phyloP scores from a whole-genome alignment of 495 filamentous ascomycete species.

The Aspergillus baeticus region DNA sequence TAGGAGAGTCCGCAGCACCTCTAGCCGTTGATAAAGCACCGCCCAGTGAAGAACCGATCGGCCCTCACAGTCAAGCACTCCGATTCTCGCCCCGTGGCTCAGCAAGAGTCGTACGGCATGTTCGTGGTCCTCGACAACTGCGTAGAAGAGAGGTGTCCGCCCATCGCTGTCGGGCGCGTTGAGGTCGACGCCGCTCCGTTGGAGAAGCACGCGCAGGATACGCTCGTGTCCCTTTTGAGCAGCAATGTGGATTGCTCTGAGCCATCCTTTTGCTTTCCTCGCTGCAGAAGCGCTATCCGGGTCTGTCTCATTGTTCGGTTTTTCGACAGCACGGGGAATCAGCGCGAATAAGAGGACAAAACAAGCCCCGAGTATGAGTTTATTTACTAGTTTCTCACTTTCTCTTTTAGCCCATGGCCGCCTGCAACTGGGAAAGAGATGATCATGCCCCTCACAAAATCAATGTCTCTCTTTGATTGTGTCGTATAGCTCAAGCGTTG shows the following conservation, averaged over 20 bases:
- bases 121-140: background rate
- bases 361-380: too few species aligned
- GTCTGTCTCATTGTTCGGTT: too few species aligned
- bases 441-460: too few species aligned
- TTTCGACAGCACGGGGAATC: too few species aligned
- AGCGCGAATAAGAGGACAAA: too few species aligned
- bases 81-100: background rate
- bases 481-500: too few species aligned
- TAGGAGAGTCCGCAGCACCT: background rate
- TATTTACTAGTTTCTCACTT: too few species aligned
- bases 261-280: slow-evolving; percentile 5
- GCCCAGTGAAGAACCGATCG: slow-evolving; percentile 9
- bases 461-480: too few species aligned
- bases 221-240: slow-evolving; percentile 9
- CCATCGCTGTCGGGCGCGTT: slow-evolving; percentile 6
- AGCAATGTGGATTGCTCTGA: slow-evolving; percentile 1
- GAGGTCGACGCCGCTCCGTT: background rate
- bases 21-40: background rate
- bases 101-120: slow-evolving; percentile 1
- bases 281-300: too few species aligned
- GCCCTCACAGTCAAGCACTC: background rate
- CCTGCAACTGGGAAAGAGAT: too few species aligned
- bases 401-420: too few species aligned
- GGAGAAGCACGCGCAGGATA: slow-evolving; percentile 2
- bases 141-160: background rate